Base-by-base conservation (phyloP, 2,329 filamentous ascomycete species). In the Alternaria incomplexa region DNA sequence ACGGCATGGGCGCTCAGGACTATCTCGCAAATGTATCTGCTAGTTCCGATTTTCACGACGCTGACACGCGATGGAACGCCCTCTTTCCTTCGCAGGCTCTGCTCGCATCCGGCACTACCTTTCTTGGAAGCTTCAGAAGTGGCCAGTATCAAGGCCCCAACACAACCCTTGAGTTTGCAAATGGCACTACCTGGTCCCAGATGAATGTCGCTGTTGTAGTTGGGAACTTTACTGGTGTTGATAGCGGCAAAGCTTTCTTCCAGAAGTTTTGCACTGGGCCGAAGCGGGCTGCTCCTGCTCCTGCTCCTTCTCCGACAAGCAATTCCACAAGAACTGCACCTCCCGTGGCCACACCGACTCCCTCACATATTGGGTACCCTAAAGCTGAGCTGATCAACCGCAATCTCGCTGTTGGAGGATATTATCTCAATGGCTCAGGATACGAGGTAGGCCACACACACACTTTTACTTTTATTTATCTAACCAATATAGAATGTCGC, bases 321-420 rank as follows among this genome's bases (percentile, higher is more conserved):
- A 68, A 68, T 50, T 56, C 65, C 13, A 70, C 69, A 9, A 64
- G 61, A 36, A 63, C 60, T 28, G 20, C 62, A 13, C 62, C 65
- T 9, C 68, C 67, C 3, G 66, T 61, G 2, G 46, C 70, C 6
- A 62, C 63, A 5, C 74, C 77, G 2, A 64, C 62, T 10, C 73
- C 77, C 7, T 78, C 76, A 20, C 69, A 77, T 32, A 71, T 73
- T 15, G 73, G 74, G 5, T 83, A 81, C 55, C 82, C 82, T 0
- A 72, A 79, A 17, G 75, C 82, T 3, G 73, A 80, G 17, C 60
- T 81, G 5, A 70, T 79, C 22, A 72, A 80, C 25, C 62, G 71
- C 1, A 75, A 74, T 26, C 71, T 79, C 23, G 77, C 79, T 6
- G 70, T 84, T 30, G 78, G 79, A 12, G 84, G 84, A 2, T 86